These are phyloP conservation scores for Eucalyptus paniculata DNA, from an alignment of 345 rosid genomes.

Conservation along the genomic window DNA sequence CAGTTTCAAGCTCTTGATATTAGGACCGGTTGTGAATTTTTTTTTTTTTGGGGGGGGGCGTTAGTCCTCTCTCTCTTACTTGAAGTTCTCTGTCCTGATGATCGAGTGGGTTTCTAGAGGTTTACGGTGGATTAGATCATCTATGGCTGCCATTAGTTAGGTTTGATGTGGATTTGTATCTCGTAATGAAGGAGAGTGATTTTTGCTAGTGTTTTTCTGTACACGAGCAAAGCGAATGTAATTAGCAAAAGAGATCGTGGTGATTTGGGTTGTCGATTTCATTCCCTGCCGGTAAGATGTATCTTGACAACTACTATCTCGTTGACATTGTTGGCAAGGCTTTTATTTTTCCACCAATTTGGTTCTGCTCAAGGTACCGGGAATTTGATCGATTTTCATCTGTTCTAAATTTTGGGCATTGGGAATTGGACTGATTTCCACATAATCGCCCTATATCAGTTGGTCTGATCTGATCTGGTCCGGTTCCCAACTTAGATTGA, in stretches of 20 bases:
- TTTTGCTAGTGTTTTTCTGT: background rate
- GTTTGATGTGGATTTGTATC: too few species aligned
- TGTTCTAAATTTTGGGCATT: too few species aligned
- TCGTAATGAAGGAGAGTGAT: background rate
- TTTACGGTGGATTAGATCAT: background rate
- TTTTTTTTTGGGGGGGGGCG: background rate
- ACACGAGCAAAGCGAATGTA: background rate
- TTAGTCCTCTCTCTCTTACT: too few species aligned
- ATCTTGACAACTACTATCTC: too few species aligned
- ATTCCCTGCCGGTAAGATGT: too few species aligned
- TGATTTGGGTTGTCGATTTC: background rate
- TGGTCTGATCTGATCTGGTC: fast-evolving
- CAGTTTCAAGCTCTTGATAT: too few species aligned
- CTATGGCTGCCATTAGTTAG: background rate
- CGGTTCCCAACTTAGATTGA: too few species aligned
- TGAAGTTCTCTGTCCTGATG: background rate
- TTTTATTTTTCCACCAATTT: background rate
- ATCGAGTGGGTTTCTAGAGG: background rate
- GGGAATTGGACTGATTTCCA: too few species aligned
- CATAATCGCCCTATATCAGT: too few species aligned
- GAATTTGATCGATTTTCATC: fast-evolving
- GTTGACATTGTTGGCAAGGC: background rate
- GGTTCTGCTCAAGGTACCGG: background rate
- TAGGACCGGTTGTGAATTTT: too few species aligned
- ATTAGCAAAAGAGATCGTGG: background rate